A percentile compares a stretch with the other conserved stretches of the same genome.
These are phyloP conservation scores for Apiospora koreana DNA, from an alignment of 2,329 filamentous ascomycete species.

Conservation along the genomic window DNA sequence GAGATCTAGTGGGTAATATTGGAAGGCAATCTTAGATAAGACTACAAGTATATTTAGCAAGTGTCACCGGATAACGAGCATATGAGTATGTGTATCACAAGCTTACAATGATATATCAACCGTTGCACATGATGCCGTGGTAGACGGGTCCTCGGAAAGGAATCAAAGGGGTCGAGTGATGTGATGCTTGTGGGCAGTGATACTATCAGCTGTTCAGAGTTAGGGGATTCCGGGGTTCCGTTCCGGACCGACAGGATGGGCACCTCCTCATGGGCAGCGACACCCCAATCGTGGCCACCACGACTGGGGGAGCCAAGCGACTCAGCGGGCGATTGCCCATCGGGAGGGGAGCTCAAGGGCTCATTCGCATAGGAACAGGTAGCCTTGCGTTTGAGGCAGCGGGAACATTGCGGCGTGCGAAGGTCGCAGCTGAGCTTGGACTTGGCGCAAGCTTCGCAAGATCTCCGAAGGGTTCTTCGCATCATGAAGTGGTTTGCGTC, in stretches of 20 bases:
- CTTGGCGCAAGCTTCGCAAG: slow-evolving; percentile 56
- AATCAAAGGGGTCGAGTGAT: slow-evolving; percentile 56
- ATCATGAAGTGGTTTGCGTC: slow-evolving; percentile 33
- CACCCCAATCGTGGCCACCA: neutral
- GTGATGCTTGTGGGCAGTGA: slow-evolving; percentile 3
- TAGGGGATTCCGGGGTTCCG: slow-evolving; percentile 14
- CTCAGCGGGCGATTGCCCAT: neutral
- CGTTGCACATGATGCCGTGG: slow-evolving; percentile 51
- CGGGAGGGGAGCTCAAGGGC: slow-evolving; percentile 39
- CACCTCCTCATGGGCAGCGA: neutral
- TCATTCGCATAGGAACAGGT: slow-evolving; percentile 56
- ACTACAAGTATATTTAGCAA: slow-evolving; percentile 38
- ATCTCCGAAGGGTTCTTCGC: slow-evolving; percentile 57
- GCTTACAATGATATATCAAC: slow-evolving; percentile 57
- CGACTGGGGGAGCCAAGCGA: neutral
- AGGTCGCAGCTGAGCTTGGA: slow-evolving; percentile 59
- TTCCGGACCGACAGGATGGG: neutral
- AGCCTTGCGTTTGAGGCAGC: slow-evolving; percentile 50
- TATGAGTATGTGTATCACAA: neutral
- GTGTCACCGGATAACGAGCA: neutral
- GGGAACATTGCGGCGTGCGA: slow-evolving; percentile 53
- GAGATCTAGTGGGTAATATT: slow-evolving; percentile 60
- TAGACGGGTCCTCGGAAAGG: slow-evolving; percentile 55
- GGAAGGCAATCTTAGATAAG: slow-evolving; percentile 57
- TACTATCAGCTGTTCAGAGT: slow-evolving; percentile 11